Conservation (phyloP, 2,329 filamentous ascomycete species). For the Aspergillus flavus region DNA sequence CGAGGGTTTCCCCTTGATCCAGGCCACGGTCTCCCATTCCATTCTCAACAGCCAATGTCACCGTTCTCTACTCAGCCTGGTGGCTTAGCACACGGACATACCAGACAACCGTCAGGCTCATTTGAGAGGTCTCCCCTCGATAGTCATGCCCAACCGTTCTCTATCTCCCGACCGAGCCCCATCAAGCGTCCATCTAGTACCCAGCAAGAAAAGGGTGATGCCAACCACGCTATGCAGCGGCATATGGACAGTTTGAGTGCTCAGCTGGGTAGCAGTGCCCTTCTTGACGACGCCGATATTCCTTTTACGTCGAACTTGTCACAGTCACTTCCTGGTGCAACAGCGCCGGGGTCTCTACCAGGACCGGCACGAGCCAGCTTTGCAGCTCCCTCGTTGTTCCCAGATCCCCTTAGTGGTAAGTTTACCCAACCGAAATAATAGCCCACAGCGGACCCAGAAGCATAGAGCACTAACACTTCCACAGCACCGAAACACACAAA, state of each 20-base stretch:
- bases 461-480: constrained; percentile 19
- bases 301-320: constrained; percentile 56
- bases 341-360: constrained; percentile 54
- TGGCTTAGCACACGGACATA: constrained; percentile 61
- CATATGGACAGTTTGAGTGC: constrained; percentile 73
- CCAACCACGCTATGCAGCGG: constrained; percentile 47
- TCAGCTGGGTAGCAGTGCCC: constrained; percentile 86
- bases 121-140: constrained; percentile 63
- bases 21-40: constrained; percentile 45
- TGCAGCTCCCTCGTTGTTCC: constrained; percentile 44
- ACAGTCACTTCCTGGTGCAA: constrained; percentile 53
- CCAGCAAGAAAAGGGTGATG: constrained; percentile 51
- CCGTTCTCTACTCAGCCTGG: constrained; percentile 38
- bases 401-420: constrained; percentile 47
- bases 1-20: constrained; percentile 56
- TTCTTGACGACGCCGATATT: constrained; percentile 75
- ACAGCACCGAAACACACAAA: constrained; percentile 36
- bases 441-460: not conserved
- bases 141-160: constrained; percentile 62
- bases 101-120: constrained; percentile 73
- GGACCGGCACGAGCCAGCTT: constrained; percentile 46
- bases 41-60: constrained; percentile 46
- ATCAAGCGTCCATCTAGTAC: constrained; percentile 85
- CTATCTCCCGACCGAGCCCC: constrained; percentile 79
- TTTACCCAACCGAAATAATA: constrained; percentile 11